Evolutionary conservation across 1,139 yeast species (phyloP).

Genomic region (Candida frijolesensis): DNA sequence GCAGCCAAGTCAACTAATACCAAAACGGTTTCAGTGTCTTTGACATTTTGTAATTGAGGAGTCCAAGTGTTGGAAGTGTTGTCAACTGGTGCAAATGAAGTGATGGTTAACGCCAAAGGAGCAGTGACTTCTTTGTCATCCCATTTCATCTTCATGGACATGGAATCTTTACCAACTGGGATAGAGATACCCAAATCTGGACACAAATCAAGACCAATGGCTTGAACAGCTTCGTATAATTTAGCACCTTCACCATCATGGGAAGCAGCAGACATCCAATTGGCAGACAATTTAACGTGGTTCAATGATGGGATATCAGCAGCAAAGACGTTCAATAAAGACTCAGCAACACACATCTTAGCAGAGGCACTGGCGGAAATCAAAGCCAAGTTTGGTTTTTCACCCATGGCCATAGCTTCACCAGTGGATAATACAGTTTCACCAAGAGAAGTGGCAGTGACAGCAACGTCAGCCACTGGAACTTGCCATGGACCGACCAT

Average conservation of each 20-base stretch:
- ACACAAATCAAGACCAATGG: slow-evolving; percentile 91
- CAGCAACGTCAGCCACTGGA: slow-evolving; percentile 99
- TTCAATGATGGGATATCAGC: slow-evolving; percentile 82
- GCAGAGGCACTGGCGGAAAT: slow-evolving; percentile 96
- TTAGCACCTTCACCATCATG: slow-evolving; percentile 96
- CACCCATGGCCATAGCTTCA: slow-evolving; percentile 98
- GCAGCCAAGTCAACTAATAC: slow-evolving; percentile 83
- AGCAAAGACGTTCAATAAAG: slow-evolving; percentile 84
- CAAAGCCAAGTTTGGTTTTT: slow-evolving; percentile 87
- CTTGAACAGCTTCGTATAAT: slow-evolving; percentile 95
- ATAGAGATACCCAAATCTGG: slow-evolving; percentile 90
- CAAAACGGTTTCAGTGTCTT: slow-evolving; percentile 53
- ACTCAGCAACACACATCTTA: slow-evolving; percentile 94
- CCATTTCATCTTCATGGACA: slow-evolving; percentile 99
- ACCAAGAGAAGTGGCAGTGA: slow-evolving; percentile 89
- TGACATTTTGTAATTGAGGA: slow-evolving; percentile 64
- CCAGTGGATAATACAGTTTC: slow-evolving; percentile 72
- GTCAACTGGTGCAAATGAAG: slow-evolving; percentile 88
- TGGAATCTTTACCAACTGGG: slow-evolving; percentile 98
- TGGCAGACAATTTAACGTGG: slow-evolving; percentile 86
- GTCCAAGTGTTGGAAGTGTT: slow-evolving; percentile 95
- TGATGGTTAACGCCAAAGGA: slow-evolving; percentile 88
- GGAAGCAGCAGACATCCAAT: slow-evolving; percentile 99
- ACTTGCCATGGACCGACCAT: slow-evolving; percentile 99
- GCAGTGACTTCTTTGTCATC: slow-evolving; percentile 89